Evolutionary conservation across 1,284 basidiomycete genomes (phyloP).

Genomic region (Rhizoctonia solani): DNA sequence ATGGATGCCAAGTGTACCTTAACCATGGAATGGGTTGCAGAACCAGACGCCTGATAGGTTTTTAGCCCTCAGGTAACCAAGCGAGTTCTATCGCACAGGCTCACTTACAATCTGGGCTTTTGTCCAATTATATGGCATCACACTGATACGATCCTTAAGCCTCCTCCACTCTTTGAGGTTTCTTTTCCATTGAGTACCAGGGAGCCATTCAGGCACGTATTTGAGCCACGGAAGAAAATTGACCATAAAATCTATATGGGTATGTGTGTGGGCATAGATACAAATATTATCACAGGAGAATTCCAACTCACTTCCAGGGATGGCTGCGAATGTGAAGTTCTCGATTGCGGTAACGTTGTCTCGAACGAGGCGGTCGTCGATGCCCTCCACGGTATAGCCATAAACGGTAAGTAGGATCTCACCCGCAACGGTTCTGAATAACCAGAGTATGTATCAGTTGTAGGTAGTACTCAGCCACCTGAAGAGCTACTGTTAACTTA

Average conservation of each 20-base stretch:
- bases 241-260: constrained; percentile 14
- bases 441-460: not conserved
- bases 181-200: constrained; percentile 13
- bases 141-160: not conserved
- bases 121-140: constrained; percentile 5
- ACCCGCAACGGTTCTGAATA: not conserved
- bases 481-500: too few species aligned
- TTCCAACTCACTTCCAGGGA: not conserved
- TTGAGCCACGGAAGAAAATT: constrained; percentile 26
- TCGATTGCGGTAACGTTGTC: not conserved
- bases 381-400: not conserved
- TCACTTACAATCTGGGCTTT: constrained; percentile 20
- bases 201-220: constrained; percentile 31
- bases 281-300: not conserved
- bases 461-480: not conserved
- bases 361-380: not conserved
- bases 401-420: not conserved
- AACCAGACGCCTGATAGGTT: not conserved
- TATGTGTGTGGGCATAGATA: not conserved
- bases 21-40: constrained; percentile 7
- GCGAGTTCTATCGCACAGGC: not conserved
- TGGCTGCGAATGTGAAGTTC: not conserved
- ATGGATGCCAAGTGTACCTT: not conserved
- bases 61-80: not conserved
- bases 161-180: constrained; percentile 5